A percentile compares a stretch with the other conserved stretches of the same genome.
phyloP scores from a whole-genome alignment of 83 land plant species.

The Picea mariana region DNA sequence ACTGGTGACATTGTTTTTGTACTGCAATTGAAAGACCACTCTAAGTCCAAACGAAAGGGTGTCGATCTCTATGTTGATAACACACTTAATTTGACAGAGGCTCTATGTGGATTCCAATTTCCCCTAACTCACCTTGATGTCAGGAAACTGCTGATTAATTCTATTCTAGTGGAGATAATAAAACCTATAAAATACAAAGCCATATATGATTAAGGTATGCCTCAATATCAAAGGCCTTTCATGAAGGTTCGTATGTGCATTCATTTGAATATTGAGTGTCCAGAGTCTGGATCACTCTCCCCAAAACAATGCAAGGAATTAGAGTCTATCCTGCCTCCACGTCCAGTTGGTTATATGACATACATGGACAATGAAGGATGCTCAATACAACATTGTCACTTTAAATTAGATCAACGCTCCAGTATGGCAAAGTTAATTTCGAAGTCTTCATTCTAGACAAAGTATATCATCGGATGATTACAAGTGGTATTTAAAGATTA shows the following conservation, averaged over 20 bases:
- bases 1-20: slow-evolving; percentile 87
- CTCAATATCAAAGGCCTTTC: slow-evolving; percentile 76
- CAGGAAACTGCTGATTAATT: slow-evolving; percentile 74
- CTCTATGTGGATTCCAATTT: slow-evolving; percentile 88
- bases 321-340: slow-evolving; percentile 63
- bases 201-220: slow-evolving; percentile 89
- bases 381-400: no score
- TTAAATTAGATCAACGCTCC: no score
- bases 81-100: slow-evolving; percentile 58
- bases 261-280: slow-evolving; percentile 81
- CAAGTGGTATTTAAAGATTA: no score
- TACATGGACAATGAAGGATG: no score
- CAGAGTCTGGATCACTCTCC: slow-evolving; percentile 48
- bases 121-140: slow-evolving; percentile 65
- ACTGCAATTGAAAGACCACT: slow-evolving; percentile 79
- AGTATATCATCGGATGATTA: no score
- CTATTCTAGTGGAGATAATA: slow-evolving; percentile 68
- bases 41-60: slow-evolving; percentile 85
- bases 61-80: slow-evolving; percentile 79
- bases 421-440: no score
- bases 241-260: slow-evolving; percentile 83
- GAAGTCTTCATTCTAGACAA: no score
- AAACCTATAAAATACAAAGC: slow-evolving; percentile 91
- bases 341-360: slow-evolving; percentile 23
- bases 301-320: slow-evolving; percentile 70